Conservation (phyloP, 345 rosid genomes). For the Turnera subulata region DNA sequence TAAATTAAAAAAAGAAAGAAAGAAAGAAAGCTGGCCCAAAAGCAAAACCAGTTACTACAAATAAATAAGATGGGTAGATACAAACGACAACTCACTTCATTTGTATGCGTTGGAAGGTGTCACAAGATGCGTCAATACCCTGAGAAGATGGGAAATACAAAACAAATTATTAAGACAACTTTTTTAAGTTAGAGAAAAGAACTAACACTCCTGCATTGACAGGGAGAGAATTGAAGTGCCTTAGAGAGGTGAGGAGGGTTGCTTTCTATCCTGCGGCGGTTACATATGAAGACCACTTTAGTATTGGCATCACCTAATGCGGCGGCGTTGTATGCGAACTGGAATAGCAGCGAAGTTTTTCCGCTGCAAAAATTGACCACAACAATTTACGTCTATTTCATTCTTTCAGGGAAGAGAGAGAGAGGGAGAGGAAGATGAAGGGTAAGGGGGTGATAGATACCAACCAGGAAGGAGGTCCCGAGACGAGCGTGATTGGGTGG, state of each 20-base stretch:
- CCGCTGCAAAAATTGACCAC: slow-evolving; percentile 44
- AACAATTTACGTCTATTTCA: too few relatives aligned
- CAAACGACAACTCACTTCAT: slow-evolving; percentile 94
- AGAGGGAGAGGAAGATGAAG: not conserved
- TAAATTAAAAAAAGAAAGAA: not conserved
- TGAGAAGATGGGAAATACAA: slow-evolving; percentile 16
- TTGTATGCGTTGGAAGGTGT: slow-evolving; percentile 53
- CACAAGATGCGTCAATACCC: slow-evolving; percentile 63
- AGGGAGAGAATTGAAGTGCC: slow-evolving; percentile 25
- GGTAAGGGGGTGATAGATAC: not conserved
- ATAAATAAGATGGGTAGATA: not conserved
- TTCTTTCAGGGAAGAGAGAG: too few relatives aligned
- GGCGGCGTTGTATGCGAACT: slow-evolving; percentile 62
- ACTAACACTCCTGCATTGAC: not conserved
- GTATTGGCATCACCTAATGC: slow-evolving; percentile 6
- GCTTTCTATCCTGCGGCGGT: slow-evolving; percentile 49
- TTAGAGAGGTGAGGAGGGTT: slow-evolving; percentile 75
- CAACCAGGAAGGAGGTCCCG: slow-evolving; percentile 68
- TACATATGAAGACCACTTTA: slow-evolving; percentile 68
- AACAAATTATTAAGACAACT: too few relatives aligned
- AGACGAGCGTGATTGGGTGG: too few relatives aligned
- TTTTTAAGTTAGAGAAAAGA: not conserved
- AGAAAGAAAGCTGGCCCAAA: not conserved
- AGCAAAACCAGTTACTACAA: not conserved
- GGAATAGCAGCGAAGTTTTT: slow-evolving; percentile 79